These are phyloP conservation scores for Rhododendron simsii DNA, from an alignment of 148 eudicot species.

Conservation along the genomic window DNA sequence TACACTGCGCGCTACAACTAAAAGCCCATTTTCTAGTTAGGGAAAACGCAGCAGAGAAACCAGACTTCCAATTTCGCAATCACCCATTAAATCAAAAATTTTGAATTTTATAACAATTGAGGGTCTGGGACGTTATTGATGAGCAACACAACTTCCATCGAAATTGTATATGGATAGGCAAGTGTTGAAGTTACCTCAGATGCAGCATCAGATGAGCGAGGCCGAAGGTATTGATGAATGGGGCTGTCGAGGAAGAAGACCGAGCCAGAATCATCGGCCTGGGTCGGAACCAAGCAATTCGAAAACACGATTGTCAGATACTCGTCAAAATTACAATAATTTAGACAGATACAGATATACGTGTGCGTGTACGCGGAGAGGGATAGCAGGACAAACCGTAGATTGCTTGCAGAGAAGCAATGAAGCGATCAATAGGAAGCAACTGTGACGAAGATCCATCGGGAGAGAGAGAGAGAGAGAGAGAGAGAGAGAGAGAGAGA, in stretches of 20 bases:
- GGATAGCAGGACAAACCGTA: conserved; percentile 22
- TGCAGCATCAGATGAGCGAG: conserved; percentile 23
- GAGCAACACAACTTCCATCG: not conserved
- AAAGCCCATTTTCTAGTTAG: not conserved
- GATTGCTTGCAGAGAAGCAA: conserved; percentile 28
- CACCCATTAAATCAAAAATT: not conserved
- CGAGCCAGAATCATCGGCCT: conserved; percentile 50
- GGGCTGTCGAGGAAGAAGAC: conserved; percentile 70
- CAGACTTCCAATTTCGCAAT: not conserved
- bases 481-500: not conserved
- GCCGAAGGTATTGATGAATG: conserved; percentile 49
- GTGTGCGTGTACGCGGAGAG: not conserved
- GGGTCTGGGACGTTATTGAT: not conserved
- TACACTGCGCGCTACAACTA: not conserved
- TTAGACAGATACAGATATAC: not conserved
- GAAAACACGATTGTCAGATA: conserved; percentile 8
- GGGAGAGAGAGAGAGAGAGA: conserved; percentile 10
- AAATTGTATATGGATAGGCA: not conserved
- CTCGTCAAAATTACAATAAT: not conserved
- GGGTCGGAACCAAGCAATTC: conserved; percentile 8
- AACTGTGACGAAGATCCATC: conserved; percentile 5
- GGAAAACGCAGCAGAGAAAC: not conserved
- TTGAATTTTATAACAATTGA: not conserved
- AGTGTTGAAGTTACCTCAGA: conserved; percentile 12
- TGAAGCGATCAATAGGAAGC: conserved; percentile 21